Evolutionary conservation across 352 stramenopile genomes (phyloP), one percentile per base, ranked within the genome.

Genomic region (Pythium plurisporium): DNA sequence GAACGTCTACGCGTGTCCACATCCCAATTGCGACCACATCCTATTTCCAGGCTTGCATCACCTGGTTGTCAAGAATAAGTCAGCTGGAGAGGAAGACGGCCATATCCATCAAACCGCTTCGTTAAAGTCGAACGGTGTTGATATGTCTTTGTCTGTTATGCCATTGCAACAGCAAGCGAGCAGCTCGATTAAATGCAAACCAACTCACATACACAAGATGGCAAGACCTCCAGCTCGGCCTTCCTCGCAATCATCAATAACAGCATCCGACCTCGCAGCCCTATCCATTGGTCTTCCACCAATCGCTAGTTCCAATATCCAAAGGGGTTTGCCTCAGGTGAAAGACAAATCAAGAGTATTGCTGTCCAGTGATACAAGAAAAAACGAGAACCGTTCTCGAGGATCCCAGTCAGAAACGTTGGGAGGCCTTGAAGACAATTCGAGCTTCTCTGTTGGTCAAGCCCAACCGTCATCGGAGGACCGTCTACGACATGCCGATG

Each of bases 21-120:
- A 74, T 51, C 59, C 68, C 15, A 63, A 55, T 3, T 89, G 81
- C 55, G 67, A 70, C 0, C 54, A 74, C 22, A 55, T 83, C 8
- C 59, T 93, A 12, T 79, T 93, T 43, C 83, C 83, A 31, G 81
- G 81, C 12, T 67, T 93, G 19, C 59, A 82, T 23, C 45, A 74
- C 19, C 22, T 81, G 25, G 29, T 33, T 22, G 12, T 33, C 4
- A 62, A 65, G 30, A 20, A 43, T 19, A 58, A 56, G 22, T 5
- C 42, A 17, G 10, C 33, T 12, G 23, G 7, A 14, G 26, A 36
- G 3, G 42, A 57, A 1, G 46, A 8, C 25, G 55, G 17, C 26
- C 29, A 46, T 5, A 3, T 6, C 0, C 10, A 20, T 19, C 41
- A 60, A 47, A 51, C 22, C 2, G 11, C 38, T 22, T 31, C 43